A percentile compares a stretch with the other conserved stretches of the same genome.
These are phyloP conservation scores for Adansonia grandidieri DNA, from an alignment of 441 rosid genomes.

Conservation along the genomic window DNA sequence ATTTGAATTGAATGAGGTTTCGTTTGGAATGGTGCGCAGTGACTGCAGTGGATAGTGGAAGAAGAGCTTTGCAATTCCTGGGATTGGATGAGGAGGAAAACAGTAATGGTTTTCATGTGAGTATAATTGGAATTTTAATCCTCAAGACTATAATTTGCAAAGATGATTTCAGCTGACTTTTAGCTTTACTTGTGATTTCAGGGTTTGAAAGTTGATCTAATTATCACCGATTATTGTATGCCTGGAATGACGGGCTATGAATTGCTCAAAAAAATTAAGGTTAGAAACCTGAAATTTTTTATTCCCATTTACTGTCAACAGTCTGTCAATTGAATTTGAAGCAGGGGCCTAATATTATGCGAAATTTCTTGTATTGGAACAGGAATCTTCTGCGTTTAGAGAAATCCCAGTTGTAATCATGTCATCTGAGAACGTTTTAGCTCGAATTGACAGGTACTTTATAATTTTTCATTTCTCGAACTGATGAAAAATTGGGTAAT, in stretches of 20 bases:
- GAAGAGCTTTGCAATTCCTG: slow-evolving; percentile 77
- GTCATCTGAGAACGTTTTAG: slow-evolving; percentile 85
- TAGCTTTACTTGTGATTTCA: slow-evolving; percentile 28
- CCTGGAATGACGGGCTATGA: slow-evolving; percentile 98
- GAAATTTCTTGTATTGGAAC: slow-evolving; percentile 21
- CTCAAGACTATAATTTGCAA: background rate
- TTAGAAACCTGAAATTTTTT: slow-evolving; percentile 19
- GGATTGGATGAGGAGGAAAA: slow-evolving; percentile 69
- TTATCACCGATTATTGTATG: slow-evolving; percentile 95
- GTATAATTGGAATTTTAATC: slow-evolving; percentile 10
- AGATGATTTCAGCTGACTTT: background rate
- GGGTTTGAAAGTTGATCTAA: slow-evolving; percentile 85
- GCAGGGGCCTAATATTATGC: background rate
- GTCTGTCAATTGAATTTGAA: background rate
- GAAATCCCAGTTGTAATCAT: slow-evolving; percentile 88
- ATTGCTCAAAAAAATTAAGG: slow-evolving; percentile 88
- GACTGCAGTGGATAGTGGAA: slow-evolving; percentile 91
- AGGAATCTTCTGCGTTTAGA: slow-evolving; percentile 77
- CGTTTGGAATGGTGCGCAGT: slow-evolving; percentile 46
- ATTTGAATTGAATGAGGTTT: slow-evolving; percentile 13
- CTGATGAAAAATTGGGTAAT: background rate
- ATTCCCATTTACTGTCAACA: background rate
- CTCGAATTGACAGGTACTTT: slow-evolving; percentile 81
- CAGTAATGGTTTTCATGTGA: slow-evolving; percentile 49
- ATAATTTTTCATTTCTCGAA: background rate